A percentile compares a stretch with the other conserved stretches of the same genome.
phyloP scores from a whole-genome alignment of 495 filamentous ascomycete genomes.

The Usnea hakonensis region DNA sequence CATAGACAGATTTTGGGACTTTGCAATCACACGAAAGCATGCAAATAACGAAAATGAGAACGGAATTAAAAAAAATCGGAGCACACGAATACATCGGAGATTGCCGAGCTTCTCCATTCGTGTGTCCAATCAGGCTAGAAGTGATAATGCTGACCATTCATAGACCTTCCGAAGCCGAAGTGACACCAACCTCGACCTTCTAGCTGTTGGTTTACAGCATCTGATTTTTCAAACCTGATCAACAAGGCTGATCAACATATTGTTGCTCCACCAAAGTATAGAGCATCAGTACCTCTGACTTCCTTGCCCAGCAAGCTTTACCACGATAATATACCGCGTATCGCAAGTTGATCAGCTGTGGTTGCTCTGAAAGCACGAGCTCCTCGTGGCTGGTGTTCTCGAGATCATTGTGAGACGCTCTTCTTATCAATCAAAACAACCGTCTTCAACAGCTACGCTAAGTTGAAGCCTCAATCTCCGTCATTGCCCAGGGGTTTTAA shows the following conservation, averaged over 20 bases:
- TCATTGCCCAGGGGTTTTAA: not conserved
- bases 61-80: not conserved
- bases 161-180: not conserved
- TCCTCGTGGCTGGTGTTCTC: not conserved
- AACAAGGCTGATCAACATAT: not conserved
- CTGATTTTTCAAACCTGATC: not conserved
- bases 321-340: not conserved
- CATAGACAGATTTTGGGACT: not conserved
- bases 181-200: not conserved
- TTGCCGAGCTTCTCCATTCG: not conserved
- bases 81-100: not conserved
- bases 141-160: slow-evolving; percentile 2
- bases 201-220: not conserved
- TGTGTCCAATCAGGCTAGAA: not conserved
- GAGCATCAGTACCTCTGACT: not conserved
- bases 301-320: not conserved
- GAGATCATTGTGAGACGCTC: not conserved
- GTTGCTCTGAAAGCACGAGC: not conserved
- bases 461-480: not conserved
- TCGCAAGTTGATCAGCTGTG: not conserved
- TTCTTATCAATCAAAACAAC: not conserved
- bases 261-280: not conserved
- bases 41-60: not conserved
- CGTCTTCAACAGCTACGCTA: not conserved
- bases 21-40: not conserved